phyloP scores from a whole-genome alignment of 257 asterid genomes.

The Solanum dulcamara region DNA sequence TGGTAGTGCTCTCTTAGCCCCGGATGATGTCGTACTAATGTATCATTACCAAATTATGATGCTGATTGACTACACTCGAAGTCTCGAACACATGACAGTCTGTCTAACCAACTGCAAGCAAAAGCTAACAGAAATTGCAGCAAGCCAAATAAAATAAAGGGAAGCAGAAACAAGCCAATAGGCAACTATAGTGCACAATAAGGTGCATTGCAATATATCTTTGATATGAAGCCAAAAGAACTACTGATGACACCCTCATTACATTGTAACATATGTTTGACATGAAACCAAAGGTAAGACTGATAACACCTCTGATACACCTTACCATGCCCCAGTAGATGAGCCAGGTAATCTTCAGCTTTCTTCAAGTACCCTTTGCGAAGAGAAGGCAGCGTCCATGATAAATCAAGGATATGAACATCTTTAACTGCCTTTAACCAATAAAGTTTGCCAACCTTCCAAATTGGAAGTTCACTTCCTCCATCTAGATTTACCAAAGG shows the following conservation, averaged over 20 bases:
- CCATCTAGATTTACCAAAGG: slow-evolving; percentile 32
- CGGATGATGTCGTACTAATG: not conserved
- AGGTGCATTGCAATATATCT: not conserved
- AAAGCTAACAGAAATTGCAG: not conserved
- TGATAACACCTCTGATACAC: slow-evolving; percentile 1
- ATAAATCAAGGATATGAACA: slow-evolving; percentile 78
- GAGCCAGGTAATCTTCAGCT: slow-evolving; percentile 90
- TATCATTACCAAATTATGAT: not conserved
- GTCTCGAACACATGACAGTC: not conserved
- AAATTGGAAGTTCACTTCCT: slow-evolving; percentile 48
- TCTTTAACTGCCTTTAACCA: slow-evolving; percentile 90
- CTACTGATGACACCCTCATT: not conserved
- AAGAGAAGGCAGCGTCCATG: slow-evolving; percentile 89
- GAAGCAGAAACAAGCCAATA: not conserved
- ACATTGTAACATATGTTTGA: not conserved
- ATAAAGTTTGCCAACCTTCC: slow-evolving; percentile 78
- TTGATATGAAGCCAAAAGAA: not conserved
- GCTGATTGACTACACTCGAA: not conserved
- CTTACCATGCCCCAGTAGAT: slow-evolving; percentile 95
- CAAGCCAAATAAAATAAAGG: not conserved
- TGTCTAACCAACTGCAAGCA: not conserved
- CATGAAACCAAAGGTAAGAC: not conserved
- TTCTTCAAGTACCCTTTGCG: slow-evolving; percentile 72
- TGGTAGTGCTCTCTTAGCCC: not conserved
- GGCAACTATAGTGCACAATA: not conserved